Percentiles rank a stretch among this genome's conserved stretches.
phyloP scores from a whole-genome alignment of 768 basidiomycete species.

The Vararia minispora region DNA sequence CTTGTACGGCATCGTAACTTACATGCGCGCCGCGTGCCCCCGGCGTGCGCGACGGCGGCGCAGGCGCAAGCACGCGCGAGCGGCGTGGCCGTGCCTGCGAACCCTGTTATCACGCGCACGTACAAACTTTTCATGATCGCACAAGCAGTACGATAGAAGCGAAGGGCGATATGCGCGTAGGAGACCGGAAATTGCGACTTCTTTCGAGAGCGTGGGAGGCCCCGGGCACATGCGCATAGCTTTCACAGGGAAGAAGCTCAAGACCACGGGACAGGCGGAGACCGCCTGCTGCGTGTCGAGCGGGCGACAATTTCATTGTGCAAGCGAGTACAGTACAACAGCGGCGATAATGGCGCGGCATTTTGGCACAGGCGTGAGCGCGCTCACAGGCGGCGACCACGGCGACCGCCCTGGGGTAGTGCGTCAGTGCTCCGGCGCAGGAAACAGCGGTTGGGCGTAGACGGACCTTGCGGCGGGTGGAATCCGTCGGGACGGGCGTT shows the following conservation, averaged over 20 bases:
- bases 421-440: slow-evolving; percentile 1
- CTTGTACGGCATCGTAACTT: too few species aligned
- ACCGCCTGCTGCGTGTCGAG: slow-evolving; percentile 75
- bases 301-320: slow-evolving; percentile 64
- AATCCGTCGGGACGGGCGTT: slow-evolving; percentile 94
- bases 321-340: slow-evolving; percentile 25
- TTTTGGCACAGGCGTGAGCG: slow-evolving; percentile 17
- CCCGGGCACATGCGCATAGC: too few species aligned
- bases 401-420: slow-evolving; percentile 82
- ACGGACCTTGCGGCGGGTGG: slow-evolving; percentile 87
- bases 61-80: too few species aligned
- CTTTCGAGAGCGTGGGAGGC: too few species aligned
- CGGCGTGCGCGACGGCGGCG: too few species aligned
- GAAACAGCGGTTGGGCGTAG: not conserved
- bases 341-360: slow-evolving; percentile 17
- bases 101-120: too few species aligned
- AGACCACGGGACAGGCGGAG: slow-evolving; percentile 69
- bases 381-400: slow-evolving; percentile 86
- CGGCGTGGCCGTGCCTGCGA: too few species aligned
- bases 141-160: too few species aligned
- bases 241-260: slow-evolving; percentile 14
- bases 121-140: too few species aligned
- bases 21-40: too few species aligned
- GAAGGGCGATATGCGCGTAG: too few species aligned
- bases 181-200: too few species aligned